Base-by-base conservation (phyloP, 179 eudicot genomes). In the Corrigiola litoralis region DNA sequence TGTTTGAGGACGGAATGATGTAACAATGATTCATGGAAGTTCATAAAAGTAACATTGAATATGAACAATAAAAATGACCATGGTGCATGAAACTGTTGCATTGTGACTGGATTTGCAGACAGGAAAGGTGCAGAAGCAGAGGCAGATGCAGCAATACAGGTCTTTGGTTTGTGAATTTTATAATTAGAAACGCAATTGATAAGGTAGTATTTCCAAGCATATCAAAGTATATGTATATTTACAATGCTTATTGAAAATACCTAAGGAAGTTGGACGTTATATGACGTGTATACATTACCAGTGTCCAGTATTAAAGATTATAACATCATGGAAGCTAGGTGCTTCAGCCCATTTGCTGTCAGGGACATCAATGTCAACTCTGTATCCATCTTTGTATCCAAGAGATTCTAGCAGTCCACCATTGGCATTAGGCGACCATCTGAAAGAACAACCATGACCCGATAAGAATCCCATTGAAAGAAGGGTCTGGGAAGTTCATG, bases 311-410 rank as follows among this genome's bases (percentile, higher is more conserved):
- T 92, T 92, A 20, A 85, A 81, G 67, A 92, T 77, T 62, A 92
- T 85, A 67, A 92, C 68, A 72, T 90, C 89, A 63, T 92, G 98
- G 74, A 87, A 90, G 66, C 75, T 74, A 44, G 88, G 85, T 73
- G 95, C 97, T 63, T 85, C 84, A 16, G 77, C 84, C 98, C 98
- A 90, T 47, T 85, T 84, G 65, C 80, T 82, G 45, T 92, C 97
- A 13, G 97, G 95, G 58, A 89, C 56, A 84, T 92, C 97, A 65
- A 92, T 79, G 77, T 90, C 96, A 72, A 92, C 85, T 75, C 92
- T 80, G 67, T 85, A 90, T 32, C 98, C 97, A 58, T 92, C 97
- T 67, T 78, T 85, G 77, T 84, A 92, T 69, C 98, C 97, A 54
- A 84, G 86, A 67, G 92, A 84, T 72, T 92, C 95, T 61, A 92